Base-by-base conservation (phyloP, 192 early-diverging fungal genomes). In the Coemansia sp. region DNA sequence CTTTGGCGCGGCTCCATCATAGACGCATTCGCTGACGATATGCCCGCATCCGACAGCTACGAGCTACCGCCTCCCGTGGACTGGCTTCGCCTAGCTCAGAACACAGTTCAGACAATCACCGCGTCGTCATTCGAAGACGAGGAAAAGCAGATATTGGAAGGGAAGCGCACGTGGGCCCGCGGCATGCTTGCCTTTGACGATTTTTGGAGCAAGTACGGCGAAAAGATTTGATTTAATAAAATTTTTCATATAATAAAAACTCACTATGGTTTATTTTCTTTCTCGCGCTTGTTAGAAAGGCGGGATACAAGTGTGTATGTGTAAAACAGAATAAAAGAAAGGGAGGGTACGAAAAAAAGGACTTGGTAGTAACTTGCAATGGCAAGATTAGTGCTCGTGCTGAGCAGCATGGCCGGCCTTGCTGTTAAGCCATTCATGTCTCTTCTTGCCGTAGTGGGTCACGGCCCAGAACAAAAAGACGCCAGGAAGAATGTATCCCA, bases 1-100 rank as follows among this genome's bases (percentile, higher is more conserved):
- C 78, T 81, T 39, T 84, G 83, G 62, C 77, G 83, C 8, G 83
- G 72, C 19, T 78, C 79, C 35, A 34, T 83, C 8, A 56, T 83
- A n/a, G 28, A 28, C 13, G 48, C 67, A 20, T 59, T 70, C 59
- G 39, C 25, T 13, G 29, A 6, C 23, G 50, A 61, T 16, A 42
- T 13, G 42, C 30, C 30, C 9, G 45, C 28, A 34, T 1, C 24
- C 13, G 19, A 22, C 7, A 14, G 35, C 6, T 68, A 67, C 35
- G 58, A 60, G 54, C 65, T 64, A 32, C 62, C 69, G 23, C 75
- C 65, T 3, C 11, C 39, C 10, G 55, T 78, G 24, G 71, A 78
- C 55, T 78, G 75, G 69, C 62, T 72, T 13, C 55, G 68, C n/a
- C 16, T 78, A 18, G 75, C 75, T 5, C 61, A 59, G 45, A 25